phyloP scores from a whole-genome alignment of 345 rosid species.

The Acer campestre region DNA sequence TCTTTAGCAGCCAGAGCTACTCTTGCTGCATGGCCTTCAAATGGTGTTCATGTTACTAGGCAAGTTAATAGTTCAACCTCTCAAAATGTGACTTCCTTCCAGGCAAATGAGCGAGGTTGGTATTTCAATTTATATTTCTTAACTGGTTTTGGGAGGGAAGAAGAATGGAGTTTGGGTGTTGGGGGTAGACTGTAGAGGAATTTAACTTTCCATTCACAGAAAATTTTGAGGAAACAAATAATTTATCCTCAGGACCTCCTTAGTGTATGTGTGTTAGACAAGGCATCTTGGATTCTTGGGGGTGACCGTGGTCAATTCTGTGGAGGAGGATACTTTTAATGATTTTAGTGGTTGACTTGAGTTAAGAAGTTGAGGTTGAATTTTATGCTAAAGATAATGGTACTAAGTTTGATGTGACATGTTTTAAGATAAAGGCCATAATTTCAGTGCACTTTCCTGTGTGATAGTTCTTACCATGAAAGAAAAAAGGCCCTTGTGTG shows the following conservation, averaged over 20 bases:
- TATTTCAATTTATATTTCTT: neutral
- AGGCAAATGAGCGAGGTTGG: slow-evolving; percentile 50
- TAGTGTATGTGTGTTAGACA: neutral
- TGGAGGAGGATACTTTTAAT: neutral
- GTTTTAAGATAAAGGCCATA: slow-evolving; percentile 4
- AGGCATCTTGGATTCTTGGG: neutral
- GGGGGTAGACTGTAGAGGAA: neutral
- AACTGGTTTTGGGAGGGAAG: neutral
- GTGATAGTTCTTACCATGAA: neutral
- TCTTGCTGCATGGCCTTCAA: slow-evolving; percentile 74
- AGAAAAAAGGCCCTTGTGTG: neutral
- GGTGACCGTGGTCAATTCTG: neutral
- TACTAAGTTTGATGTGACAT: neutral
- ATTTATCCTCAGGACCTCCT: neutral
- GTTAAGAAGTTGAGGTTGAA: slow-evolving; percentile 7
- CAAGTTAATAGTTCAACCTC: slow-evolving; percentile 37
- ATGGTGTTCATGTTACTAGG: slow-evolving; percentile 35
- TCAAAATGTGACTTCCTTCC: slow-evolving; percentile 36
- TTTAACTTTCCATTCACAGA: neutral
- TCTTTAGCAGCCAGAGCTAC: slow-evolving; percentile 82
- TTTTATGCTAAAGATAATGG: neutral
- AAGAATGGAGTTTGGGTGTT: neutral
- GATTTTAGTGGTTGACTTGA: slow-evolving; percentile 7
- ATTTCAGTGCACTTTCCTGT: neutral
- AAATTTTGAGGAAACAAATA: neutral